Evolutionary conservation across 208 protist species (phyloP).

Genomic region (Acanthamoeba triangularis): DNA sequence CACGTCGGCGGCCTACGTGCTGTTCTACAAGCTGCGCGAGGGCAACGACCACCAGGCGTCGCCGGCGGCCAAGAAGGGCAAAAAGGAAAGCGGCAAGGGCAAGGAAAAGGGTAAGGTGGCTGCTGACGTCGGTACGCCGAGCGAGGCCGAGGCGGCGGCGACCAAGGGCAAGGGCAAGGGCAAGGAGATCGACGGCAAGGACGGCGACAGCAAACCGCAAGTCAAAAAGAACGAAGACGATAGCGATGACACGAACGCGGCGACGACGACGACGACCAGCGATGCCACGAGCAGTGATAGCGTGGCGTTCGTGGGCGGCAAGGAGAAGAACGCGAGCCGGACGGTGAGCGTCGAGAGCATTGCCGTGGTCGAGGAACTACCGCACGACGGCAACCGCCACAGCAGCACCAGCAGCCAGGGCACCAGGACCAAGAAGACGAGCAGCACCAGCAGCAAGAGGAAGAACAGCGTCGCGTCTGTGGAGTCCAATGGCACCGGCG

Average conservation of each 20-base stretch:
- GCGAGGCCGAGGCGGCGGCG: not conserved
- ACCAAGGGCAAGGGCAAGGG: not conserved
- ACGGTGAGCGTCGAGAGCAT: not conserved
- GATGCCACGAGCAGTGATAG: not conserved
- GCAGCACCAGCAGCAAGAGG: too few relatives aligned
- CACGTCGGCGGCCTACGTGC: conserved; percentile 82
- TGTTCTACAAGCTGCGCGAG: conserved; percentile 81
- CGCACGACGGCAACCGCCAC: not conserved
- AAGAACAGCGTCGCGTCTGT: too few relatives aligned
- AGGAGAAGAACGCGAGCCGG: not conserved
- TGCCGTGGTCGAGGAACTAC: not conserved
- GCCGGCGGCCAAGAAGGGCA: not conserved
- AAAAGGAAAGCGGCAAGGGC: not conserved
- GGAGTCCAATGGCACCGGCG: too few relatives aligned
- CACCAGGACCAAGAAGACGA: too few relatives aligned
- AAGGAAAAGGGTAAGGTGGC: not conserved
- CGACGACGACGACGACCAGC: not conserved
- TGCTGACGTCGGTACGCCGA: not conserved
- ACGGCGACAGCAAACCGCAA: not conserved
- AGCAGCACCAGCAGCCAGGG: not conserved
- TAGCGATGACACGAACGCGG: too few relatives aligned
- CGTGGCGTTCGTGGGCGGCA: not conserved
- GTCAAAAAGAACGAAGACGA: too few relatives aligned
- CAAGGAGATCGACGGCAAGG: not conserved
- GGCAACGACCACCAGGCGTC: not conserved